Conservation (phyloP, 2,329 filamentous ascomycete genomes). For the Alternaria triticimaculans region DNA sequence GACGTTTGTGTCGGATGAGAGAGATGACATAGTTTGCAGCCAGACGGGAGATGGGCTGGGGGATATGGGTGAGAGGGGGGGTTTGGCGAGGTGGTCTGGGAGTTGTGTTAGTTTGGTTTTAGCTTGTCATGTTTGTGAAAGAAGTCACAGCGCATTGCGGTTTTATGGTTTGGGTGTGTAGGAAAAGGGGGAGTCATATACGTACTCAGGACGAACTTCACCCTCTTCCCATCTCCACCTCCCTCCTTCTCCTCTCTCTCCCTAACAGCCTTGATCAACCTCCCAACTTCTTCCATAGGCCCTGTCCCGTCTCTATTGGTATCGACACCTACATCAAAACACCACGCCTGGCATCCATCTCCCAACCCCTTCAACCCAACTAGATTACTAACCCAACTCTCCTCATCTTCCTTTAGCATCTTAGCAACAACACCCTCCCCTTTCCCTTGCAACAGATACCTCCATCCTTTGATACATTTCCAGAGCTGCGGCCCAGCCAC, state of each 20-base stretch:
- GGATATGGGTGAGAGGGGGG: slow-evolving; percentile 67
- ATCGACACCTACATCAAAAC: slow-evolving; percentile 87
- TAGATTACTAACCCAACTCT: neutral
- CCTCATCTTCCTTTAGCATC: slow-evolving; percentile 57
- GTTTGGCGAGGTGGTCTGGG: slow-evolving; percentile 88
- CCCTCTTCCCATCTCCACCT: slow-evolving; percentile 60
- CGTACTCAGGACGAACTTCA: slow-evolving; percentile 74
- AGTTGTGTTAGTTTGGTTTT: neutral
- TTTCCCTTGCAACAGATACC: slow-evolving; percentile 76
- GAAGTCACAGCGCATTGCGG: neutral
- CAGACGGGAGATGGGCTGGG: slow-evolving; percentile 66
- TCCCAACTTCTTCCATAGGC: slow-evolving; percentile 53
- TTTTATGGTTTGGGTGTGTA: neutral
- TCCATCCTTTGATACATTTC: slow-evolving; percentile 70
- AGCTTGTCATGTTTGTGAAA: neutral
- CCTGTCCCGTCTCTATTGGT: slow-evolving; percentile 75
- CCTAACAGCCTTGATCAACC: slow-evolving; percentile 55
- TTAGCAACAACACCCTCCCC: slow-evolving; percentile 47
- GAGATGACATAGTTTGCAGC: slow-evolving; percentile 70
- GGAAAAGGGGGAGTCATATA: slow-evolving; percentile 23
- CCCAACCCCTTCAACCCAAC: slow-evolving; percentile 44
- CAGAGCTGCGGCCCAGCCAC: slow-evolving; percentile 68
- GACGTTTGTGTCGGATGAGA: slow-evolving; percentile 69
- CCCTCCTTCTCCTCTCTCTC: slow-evolving; percentile 51
- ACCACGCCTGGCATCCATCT: slow-evolving; percentile 66